phyloP scores from a whole-genome alignment of 2,329 filamentous ascomycete species.

The Diaporthe australafricana region DNA sequence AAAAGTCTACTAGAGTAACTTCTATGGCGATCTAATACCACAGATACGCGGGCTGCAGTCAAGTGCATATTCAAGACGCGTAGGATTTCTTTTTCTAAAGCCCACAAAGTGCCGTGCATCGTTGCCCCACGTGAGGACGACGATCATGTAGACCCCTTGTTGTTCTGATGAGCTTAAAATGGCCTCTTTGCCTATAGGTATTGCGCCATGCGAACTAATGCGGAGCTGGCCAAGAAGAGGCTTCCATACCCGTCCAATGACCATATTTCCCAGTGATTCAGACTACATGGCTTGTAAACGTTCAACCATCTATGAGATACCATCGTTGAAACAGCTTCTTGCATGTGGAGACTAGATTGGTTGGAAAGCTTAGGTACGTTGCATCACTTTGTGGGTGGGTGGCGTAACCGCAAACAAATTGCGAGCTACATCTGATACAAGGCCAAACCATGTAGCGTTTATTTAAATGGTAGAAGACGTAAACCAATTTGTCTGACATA shows the following conservation, averaged over 20 bases:
- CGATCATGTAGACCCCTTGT: background rate
- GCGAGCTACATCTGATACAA: background rate
- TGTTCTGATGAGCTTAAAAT: conserved; percentile 4
- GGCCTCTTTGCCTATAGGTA: background rate
- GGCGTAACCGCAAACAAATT: conserved; percentile 17
- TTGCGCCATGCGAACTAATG: conserved; percentile 9
- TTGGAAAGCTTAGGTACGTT: background rate
- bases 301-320: too few species aligned
- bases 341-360: background rate
- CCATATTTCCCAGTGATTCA: background rate
- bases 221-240: background rate
- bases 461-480: background rate
- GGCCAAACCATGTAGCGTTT: background rate
- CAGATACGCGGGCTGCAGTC: background rate
- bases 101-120: too few species aligned
- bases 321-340: background rate
- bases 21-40: too few species aligned
- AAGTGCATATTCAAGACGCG: background rate
- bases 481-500: too few species aligned
- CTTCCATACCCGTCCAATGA: background rate
- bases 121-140: background rate
- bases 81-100: too few species aligned
- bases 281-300: background rate
- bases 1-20: too few species aligned
- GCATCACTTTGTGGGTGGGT: background rate